Evolutionary conservation across 345 rosid genomes (phyloP), one percentile per base, ranked within the genome.

Genomic region (Hevea brasiliensis): DNA sequence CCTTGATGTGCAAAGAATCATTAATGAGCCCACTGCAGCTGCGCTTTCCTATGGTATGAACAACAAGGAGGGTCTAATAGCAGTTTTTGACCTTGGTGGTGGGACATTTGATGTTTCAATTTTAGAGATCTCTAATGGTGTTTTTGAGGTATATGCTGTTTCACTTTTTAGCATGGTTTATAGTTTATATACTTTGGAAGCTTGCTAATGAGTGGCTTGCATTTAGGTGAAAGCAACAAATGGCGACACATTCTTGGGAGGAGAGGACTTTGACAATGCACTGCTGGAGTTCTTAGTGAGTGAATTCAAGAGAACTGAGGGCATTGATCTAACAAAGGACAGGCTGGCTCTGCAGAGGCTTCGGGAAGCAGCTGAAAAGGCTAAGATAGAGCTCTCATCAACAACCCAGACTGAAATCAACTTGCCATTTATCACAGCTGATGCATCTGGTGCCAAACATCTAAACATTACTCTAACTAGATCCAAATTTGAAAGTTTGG

Each of bases 11-110:
- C 80, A 76, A 68, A 72, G 83, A 55, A 80, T 80, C 45, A 80
- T 80, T 67, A 80, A 80, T 53, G 83, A 80, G 68, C 83, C 83
- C n/a, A 80, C 83, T 58, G 83, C 83, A 13, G 83, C 83, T 64
- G 83, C 83, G 3, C 80, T 80, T 20, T 80, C 83, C 10, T 80
- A 80, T 29, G 83, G 83, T 10, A 76, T 73, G 77, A 80, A 80
- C 72, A 76, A 80, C 61, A 80, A 76, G 75, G 83, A 80, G 70
- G 83, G 83, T 26, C 68, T 80, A 18, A 76, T 80, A n/a, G 80
- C 83, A 35, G 83, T 80, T 42, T 80, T 80, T 69, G 83, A 80
- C 45, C 83, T 79, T 65, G 82, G 82, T 4, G 82, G 82, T 59
- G 82, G 82, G 15, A 79, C 82, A 8, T 79, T 79, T 45, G 83